Base-by-base conservation (phyloP, 78 protist genomes). In the Chrysochromulina parva region DNA sequence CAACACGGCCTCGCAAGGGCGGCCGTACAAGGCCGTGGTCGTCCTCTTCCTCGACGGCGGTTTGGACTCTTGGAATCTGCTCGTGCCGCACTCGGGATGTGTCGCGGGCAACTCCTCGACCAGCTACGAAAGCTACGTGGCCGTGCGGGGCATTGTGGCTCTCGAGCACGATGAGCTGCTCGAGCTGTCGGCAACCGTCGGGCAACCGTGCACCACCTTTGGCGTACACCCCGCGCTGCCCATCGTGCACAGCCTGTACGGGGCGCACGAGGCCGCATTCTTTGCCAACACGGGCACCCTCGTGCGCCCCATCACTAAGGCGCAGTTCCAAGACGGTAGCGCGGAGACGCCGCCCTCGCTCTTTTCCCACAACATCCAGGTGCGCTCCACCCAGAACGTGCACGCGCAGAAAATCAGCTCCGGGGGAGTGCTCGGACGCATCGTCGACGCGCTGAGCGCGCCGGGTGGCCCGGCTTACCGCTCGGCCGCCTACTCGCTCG, bases 221-320 rank as follows among this genome's bases (percentile, higher is more conserved):
- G 89, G 89, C 50, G 38, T 85, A 47, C 7, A 85, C 71, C 52
- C 55, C 50, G 66, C 2, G 26, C 4, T 4, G 53, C 53, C 47
- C 54, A 24, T 16, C 55, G 38, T 85, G 57, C 47, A 28, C n/a
- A 22, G 24, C 52, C 47, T 85, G 47, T 85, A 85, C 89, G 26
- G 38, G 47, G 89, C 55, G 53, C 53, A 71, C 89, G 47, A 55
- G 53, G 53, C 50, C 71, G 66, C 71, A 13, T 6, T 85, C 71
- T 22, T 85, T 3, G 89, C 89, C 47, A 85, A 85, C 89, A 85
- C 58, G 20, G 89, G 89, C 54, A n/a, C 22, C 1, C 20, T 85
- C n/a, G 71, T 85, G 58, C 58, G 58, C 38, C 89, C 89, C 13
- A 16, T 76, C 50, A 76, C 84, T 38, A 26, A 47, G 53, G 20